Evolutionary conservation across 2,329 filamentous ascomycete species (phyloP), one percentile per base, ranked within the genome.

Genomic region (Fusarium setosum): DNA sequence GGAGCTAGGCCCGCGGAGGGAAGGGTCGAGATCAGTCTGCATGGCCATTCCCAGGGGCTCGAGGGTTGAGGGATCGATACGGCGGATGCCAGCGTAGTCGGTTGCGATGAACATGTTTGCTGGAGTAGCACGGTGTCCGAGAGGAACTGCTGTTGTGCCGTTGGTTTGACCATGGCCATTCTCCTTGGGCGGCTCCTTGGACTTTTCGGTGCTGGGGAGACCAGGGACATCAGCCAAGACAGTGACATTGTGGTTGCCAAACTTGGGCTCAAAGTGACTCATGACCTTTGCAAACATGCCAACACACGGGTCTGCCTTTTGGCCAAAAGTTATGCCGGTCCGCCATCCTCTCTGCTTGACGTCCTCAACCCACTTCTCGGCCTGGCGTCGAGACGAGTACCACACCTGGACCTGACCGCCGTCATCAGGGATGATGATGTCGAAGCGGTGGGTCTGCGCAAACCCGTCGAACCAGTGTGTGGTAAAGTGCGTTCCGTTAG

Each of bases 391-490:
- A 2, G 92, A 96, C 7, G 90, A 90, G 74, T 95, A 95, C 21
- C 84, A 80, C 4, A 94, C 90, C 0, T 71, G 59, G 1, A 67
- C 67, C 38, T 59, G 62, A 4, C 68, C 64, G 3, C 63, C 67
- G 4, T 77, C 70, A 2, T 73, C 69, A 0, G 81, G 63, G 0
- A 83, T 73, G 4, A 87, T 70, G 29, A 95, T 90, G 57, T 92
- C 84, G 73, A 95, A 95, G 24, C 86, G 88, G 77, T 95, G 91
- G 1, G 88, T 82, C 55, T 92, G 86, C 4, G 88, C 85, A 59
- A 93, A 88, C 6, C 91, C 91, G 73, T 96, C 93, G 68, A 96
- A 96, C 92, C 92, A 96, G 75, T 96, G 92, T 1, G 83, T 86
- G 12, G 90, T 82, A 29, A 83, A 80, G 70, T 89, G 89, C 0